phyloP scores from a whole-genome alignment of 192 early-diverging fungal species.

The Piromyces sp. region DNA sequence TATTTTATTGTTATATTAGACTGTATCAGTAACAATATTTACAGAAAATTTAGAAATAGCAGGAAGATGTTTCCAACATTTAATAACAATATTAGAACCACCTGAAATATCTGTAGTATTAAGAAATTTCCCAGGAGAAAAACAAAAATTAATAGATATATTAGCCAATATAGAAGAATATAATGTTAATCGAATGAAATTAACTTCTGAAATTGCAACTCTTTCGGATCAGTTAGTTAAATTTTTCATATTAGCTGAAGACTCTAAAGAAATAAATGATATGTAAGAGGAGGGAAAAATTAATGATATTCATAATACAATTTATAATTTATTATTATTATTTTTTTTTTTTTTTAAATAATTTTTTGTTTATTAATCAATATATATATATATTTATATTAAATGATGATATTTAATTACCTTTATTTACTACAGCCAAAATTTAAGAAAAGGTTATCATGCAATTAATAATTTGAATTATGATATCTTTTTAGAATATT shows the following conservation, averaged over 20 bases:
- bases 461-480: background rate
- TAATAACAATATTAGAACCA: background rate
- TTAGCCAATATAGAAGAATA: background rate
- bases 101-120: background rate
- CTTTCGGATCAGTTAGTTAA: background rate
- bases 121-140: background rate
- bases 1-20: background rate
- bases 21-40: background rate
- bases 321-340: too few relatives aligned
- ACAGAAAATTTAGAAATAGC: background rate
- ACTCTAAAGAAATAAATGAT: background rate
- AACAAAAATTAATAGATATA: background rate
- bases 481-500: background rate
- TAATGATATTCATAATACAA: too few relatives aligned
- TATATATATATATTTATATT: too few relatives aligned
- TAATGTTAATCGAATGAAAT: background rate
- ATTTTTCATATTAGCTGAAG: background rate
- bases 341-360: too few relatives aligned
- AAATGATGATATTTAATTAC: too few relatives aligned
- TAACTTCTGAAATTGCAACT: background rate
- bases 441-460: background rate
- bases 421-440: background rate
- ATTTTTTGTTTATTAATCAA: too few relatives aligned
- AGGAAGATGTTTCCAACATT: background rate
- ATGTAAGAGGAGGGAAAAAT: background rate